phyloP scores from a whole-genome alignment of 1,284 basidiomycete genomes.

The Somion occarium region DNA sequence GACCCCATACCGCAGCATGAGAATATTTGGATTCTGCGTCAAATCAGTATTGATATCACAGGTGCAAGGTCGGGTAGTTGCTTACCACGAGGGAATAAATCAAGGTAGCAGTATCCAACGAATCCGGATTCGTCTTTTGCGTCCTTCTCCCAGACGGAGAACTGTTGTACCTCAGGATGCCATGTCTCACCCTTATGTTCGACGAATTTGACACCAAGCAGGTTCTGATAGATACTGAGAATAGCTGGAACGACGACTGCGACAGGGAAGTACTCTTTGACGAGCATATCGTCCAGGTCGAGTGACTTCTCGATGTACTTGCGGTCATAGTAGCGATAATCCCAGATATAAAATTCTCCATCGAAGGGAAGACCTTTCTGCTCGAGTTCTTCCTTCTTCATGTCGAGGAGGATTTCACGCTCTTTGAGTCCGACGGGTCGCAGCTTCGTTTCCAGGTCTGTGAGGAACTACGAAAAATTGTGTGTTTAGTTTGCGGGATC shows the following conservation, averaged over 20 bases:
- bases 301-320: conserved; percentile 64
- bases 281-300: conserved; percentile 64
- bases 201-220: conserved; percentile 72
- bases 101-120: conserved; percentile 79
- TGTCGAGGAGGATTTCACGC: conserved; percentile 54
- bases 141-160: conserved; percentile 75
- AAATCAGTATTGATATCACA: not conserved
- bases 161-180: conserved; percentile 80
- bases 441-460: conserved; percentile 71
- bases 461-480: conserved; percentile 47
- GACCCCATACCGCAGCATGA: conserved; percentile 82
- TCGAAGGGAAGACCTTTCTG: conserved; percentile 57
- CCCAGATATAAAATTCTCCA: conserved; percentile 52
- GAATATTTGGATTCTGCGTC: conserved; percentile 68
- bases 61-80: conserved; percentile 10
- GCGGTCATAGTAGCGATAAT: conserved; percentile 63
- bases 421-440: conserved; percentile 68
- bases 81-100: conserved; percentile 79
- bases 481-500: not conserved
- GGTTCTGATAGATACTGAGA: conserved; percentile 74
- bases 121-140: conserved; percentile 67
- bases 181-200: conserved; percentile 58
- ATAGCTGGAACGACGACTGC: conserved; percentile 75
- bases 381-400: conserved; percentile 71
- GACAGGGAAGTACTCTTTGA: conserved; percentile 87